Evolutionary conservation across 257 asterid genomes (phyloP).

Genomic region (Nicotiana undulata): DNA sequence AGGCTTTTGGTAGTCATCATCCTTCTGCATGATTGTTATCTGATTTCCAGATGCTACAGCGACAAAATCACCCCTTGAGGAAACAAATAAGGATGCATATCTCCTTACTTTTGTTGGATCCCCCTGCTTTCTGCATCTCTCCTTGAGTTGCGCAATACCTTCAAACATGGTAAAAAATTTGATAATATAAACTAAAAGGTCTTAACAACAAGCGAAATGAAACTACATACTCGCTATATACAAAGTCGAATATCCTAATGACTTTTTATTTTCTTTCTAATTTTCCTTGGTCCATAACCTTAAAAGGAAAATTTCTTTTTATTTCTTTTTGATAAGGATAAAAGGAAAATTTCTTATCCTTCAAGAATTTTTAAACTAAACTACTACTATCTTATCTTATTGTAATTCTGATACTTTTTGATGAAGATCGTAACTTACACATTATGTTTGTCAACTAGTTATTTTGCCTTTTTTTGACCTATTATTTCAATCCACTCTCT

Average conservation of each 20-base stretch:
- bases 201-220: background rate
- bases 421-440: background rate
- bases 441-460: background rate
- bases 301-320: background rate
- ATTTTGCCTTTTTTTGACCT: background rate
- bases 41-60: constrained; percentile 82
- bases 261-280: background rate
- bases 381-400: background rate
- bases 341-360: background rate
- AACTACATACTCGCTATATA: background rate
- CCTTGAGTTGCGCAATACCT: constrained; percentile 71
- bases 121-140: constrained; percentile 59
- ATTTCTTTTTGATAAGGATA: too few relatives aligned
- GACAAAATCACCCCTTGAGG: constrained; percentile 68
- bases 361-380: background rate
- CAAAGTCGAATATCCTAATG: background rate
- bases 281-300: background rate
- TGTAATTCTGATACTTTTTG: background rate
- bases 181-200: background rate
- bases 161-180: constrained; percentile 14
- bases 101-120: constrained; percentile 44
- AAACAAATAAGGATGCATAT: constrained; percentile 61
- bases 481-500: background rate
- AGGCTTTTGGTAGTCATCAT: constrained; percentile 76
- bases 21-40: constrained; percentile 68